phyloP scores from a whole-genome alignment of 164 flowering plant genomes.

The Tinospora cordifolia region DNA sequence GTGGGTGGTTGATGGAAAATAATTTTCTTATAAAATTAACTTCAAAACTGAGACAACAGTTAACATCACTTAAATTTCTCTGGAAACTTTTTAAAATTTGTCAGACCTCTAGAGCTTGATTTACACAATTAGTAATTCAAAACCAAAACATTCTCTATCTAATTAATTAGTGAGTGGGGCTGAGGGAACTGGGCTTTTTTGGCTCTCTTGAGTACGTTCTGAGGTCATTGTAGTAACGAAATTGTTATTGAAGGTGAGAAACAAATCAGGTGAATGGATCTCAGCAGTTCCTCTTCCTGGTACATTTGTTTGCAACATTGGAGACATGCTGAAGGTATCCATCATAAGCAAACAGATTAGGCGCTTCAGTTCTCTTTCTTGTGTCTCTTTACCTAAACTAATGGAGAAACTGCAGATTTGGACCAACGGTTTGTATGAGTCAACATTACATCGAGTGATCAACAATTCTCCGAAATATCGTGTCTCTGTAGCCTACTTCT shows the following conservation, averaged over 20 bases:
- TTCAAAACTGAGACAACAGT: background rate
- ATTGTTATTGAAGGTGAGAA: constrained; percentile 55
- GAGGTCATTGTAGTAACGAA: background rate
- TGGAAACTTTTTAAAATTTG: background rate
- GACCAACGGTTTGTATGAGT: constrained; percentile 77
- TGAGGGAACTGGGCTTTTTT: background rate
- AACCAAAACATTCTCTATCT: background rate
- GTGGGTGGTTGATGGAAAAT: background rate
- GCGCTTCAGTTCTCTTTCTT: background rate
- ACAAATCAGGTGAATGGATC: constrained; percentile 82
- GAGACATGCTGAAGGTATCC: constrained; percentile 89
- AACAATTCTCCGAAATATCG: constrained; percentile 58
- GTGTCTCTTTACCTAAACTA: background rate
- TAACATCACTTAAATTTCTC: background rate
- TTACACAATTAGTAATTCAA: background rate
- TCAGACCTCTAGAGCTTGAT: background rate
- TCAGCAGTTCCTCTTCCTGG: constrained; percentile 84
- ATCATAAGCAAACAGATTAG: background rate
- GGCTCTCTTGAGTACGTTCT: background rate
- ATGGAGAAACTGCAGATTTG: constrained; percentile 43
- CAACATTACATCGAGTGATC: constrained; percentile 77
- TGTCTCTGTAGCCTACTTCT: constrained; percentile 76
- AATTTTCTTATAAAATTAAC: background rate
- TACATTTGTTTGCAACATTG: constrained; percentile 92
- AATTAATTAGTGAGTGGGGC: background rate